phyloP scores from a whole-genome alignment of 176 grass and related monocot species.

The Hordeum vulgare region MorexV3_pseudomolecules_assembly NC_058518.1:302523849-302524348 shows the following conservation, averaged over 20 bases:
- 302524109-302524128: conserved; percentile 68
- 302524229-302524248: conserved; percentile 12
- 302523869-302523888: background rate
- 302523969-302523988: background rate
- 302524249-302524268: conserved; percentile 17
- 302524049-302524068: conserved; percentile 15
- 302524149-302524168: conserved; percentile 64
- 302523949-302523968: conserved; percentile 4
- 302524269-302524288: background rate
- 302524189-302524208: background rate
- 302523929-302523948: background rate
- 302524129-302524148: conserved; percentile 58
- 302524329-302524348: background rate
- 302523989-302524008: background rate
- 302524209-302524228: background rate
- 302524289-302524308: background rate
- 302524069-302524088: conserved; percentile 22
- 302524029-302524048: no score
- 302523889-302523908: background rate
- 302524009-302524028: background rate
- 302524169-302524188: background rate
- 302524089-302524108: conserved; percentile 47
- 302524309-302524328: background rate
- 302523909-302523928: no score
- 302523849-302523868: background rate